phyloP scores from a whole-genome alignment of 768 basidiomycete genomes.

The Lactarius trivialis region DNA sequence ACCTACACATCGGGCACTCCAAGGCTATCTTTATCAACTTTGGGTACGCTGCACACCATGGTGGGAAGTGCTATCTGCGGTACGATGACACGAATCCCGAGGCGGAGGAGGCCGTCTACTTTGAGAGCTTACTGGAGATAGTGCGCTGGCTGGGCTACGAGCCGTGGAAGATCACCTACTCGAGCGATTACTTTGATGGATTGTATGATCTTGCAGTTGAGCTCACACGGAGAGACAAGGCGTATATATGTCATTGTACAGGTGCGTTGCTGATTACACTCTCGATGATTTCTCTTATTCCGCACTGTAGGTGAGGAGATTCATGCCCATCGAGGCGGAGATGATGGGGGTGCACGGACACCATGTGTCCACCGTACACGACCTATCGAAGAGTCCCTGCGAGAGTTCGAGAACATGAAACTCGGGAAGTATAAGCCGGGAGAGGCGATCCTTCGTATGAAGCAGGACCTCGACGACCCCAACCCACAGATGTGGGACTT shows the following conservation, averaged over 20 bases:
- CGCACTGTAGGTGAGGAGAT: constrained; percentile 77
- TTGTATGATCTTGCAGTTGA: constrained; percentile 84
- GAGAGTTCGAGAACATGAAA: constrained; percentile 90
- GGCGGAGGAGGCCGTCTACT: constrained; percentile 93
- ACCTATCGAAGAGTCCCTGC: constrained; percentile 79
- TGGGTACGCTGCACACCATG: constrained; percentile 92
- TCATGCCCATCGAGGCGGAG: constrained; percentile 78
- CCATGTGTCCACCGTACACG: constrained; percentile 84
- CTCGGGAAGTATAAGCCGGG: constrained; percentile 85
- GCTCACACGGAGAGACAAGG: constrained; percentile 83
- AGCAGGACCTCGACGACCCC: constrained; percentile 85
- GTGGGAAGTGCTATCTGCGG: constrained; percentile 88
- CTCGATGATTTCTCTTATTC: background rate
- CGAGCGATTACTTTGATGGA: constrained; percentile 91
- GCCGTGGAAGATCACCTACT: constrained; percentile 98
- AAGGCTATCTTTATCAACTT: constrained; percentile 99
- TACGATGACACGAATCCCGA: constrained; percentile 99
- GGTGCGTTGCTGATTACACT: constrained; percentile 46
- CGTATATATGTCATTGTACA: constrained; percentile 93
- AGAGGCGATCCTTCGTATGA: constrained; percentile 93
- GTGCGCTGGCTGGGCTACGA: constrained; percentile 96
- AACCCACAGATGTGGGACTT: constrained; percentile 99
- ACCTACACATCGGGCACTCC: constrained; percentile 91
- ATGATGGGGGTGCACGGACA: constrained; percentile 67
- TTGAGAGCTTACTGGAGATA: constrained; percentile 93